Evolutionary conservation across 2,329 filamentous ascomycete genomes (phyloP).

Genomic region (Fusarium austroafricanum): DNA sequence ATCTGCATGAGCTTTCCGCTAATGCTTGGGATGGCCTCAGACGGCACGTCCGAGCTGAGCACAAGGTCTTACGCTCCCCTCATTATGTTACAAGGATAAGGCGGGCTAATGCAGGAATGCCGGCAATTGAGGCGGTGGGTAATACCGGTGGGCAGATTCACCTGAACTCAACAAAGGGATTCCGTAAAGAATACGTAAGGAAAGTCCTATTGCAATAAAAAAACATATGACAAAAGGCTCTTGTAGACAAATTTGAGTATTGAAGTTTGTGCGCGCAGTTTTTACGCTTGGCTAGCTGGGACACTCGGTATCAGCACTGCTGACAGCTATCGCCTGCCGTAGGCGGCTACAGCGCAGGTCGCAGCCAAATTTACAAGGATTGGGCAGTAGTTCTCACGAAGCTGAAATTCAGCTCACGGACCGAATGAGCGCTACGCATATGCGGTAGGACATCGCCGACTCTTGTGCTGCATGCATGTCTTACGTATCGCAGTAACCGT

Average conservation of each 20-base stretch:
- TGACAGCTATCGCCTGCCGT: background rate
- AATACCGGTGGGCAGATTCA: background rate
- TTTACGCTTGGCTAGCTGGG: background rate
- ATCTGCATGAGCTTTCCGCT: conserved; percentile 4
- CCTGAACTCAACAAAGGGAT: background rate
- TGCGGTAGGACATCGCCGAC: background rate
- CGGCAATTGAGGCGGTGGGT: background rate
- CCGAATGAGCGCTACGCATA: conserved; percentile 1
- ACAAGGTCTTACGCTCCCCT: conserved; percentile 14
- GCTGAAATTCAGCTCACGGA: background rate
- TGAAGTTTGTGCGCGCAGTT: no score
- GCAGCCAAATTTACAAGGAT: background rate
- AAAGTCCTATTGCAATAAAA: background rate
- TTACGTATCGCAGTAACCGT: background rate
- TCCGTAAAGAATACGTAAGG: background rate
- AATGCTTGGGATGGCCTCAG: conserved; percentile 2
- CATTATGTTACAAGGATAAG: conserved; percentile 1
- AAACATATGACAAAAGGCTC: background rate
- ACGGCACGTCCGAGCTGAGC: conserved; percentile 4
- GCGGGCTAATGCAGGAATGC: conserved; percentile 10
- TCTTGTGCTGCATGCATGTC: background rate
- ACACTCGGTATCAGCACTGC: background rate
- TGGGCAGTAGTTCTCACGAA: background rate
- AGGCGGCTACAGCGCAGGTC: background rate
- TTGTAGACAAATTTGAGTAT: background rate